Conservation (phyloP, 805 yeast species). For the Pichia cephalocereana region DNA sequence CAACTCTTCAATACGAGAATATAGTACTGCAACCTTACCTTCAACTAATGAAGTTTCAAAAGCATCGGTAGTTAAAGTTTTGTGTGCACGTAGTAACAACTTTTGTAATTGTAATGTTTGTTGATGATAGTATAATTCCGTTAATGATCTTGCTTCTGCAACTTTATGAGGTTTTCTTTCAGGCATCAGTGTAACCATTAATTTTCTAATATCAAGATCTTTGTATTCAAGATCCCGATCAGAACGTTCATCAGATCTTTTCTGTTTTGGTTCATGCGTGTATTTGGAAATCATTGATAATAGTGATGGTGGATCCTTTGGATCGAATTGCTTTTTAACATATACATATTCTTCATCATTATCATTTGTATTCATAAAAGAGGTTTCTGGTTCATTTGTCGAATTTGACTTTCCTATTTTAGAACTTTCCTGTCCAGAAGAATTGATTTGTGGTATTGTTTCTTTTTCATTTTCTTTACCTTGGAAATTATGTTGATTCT, state of each 20-base stretch:
- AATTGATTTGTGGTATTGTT: too few species aligned
- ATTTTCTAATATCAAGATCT: conserved; percentile 34
- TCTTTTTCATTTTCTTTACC: too few species aligned
- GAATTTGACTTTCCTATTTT: background rate
- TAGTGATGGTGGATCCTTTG: conserved; percentile 22
- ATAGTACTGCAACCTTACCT: conserved; percentile 82
- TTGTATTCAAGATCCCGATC: conserved; percentile 26
- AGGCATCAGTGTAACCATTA: conserved; percentile 38
- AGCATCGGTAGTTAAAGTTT: conserved; percentile 74
- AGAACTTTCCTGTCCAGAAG: background rate
- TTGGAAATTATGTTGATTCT: too few species aligned
- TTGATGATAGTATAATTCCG: conserved; percentile 79
- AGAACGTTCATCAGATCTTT: conserved; percentile 22
- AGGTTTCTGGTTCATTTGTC: background rate
- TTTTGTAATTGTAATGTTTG: conserved; percentile 82
- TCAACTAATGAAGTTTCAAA: conserved; percentile 81
- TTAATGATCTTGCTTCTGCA: conserved; percentile 56
- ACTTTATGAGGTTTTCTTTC: conserved; percentile 45
- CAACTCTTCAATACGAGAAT: conserved; percentile 85
- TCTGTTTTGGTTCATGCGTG: conserved; percentile 15
- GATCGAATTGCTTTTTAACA: background rate
- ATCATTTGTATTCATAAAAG: background rate
- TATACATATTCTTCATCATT: background rate
- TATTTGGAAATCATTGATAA: conserved; percentile 23
- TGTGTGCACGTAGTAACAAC: conserved; percentile 76